These are phyloP conservation scores for Ascochyta lentis DNA, from an alignment of 2,329 filamentous ascomycete species.

Conservation along the genomic window DNA sequence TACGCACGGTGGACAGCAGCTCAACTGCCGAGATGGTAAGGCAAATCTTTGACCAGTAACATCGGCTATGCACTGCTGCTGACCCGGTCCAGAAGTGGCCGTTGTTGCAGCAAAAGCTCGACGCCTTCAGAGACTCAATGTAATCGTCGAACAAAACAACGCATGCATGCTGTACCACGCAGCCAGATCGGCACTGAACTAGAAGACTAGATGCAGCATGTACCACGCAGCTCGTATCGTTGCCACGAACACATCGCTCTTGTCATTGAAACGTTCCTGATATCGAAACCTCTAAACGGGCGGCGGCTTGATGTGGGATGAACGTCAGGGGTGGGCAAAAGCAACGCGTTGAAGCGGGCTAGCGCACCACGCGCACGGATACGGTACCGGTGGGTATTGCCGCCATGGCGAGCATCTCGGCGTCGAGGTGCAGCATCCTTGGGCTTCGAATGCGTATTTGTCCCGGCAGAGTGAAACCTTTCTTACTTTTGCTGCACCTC, in stretches of 20 bases:
- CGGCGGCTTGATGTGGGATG: conserved; percentile 13
- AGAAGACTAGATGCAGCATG: background rate
- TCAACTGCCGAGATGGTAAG: background rate
- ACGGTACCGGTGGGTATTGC: conserved; percentile 6
- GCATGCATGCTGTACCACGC: too few relatives aligned
- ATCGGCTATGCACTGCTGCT: background rate
- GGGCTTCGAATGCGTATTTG: conserved; percentile 4
- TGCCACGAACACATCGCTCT: background rate
- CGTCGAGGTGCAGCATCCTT: conserved; percentile 12
- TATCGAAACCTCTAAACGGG: background rate
- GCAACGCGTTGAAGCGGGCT: conserved; percentile 8
- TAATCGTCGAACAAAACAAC: background rate
- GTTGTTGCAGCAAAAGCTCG: background rate
- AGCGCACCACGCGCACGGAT: background rate
- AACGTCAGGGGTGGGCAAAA: conserved; percentile 14
- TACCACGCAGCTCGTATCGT: background rate
- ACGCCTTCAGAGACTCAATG: background rate
- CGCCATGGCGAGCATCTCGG: conserved; percentile 14
- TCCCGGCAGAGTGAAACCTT: conserved; percentile 11
- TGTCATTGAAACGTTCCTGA: conserved; percentile 1
- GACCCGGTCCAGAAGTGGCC: background rate
- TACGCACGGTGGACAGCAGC: background rate
- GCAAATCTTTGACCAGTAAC: background rate
- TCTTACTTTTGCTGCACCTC: conserved; percentile 10
- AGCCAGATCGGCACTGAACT: background rate